Base-by-base conservation (phyloP, 352 stramenopile genomes). In the Globisporangium nodosum region DNA sequence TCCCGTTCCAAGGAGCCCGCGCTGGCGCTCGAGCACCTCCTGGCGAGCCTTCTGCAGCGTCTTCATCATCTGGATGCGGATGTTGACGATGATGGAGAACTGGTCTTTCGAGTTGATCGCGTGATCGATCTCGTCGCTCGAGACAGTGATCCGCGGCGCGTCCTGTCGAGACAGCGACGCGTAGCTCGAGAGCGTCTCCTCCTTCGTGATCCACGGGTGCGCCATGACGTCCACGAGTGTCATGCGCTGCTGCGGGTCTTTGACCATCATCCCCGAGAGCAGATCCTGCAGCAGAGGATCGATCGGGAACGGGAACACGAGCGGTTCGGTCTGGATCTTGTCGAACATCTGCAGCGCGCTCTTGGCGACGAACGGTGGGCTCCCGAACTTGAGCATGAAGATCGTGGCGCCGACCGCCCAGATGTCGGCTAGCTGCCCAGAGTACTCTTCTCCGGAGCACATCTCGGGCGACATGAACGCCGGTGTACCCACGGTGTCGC, bases 401-500 rank as follows among this genome's bases (percentile, higher is more conserved):
- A 94, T 63, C 11, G 84, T 95, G 1, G 81, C 88, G 16, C 92
- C 90, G 1, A 97, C 74, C 0, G 92, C 90, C 88, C 91, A 98
- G 35, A 97, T 81, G 63, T 98, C 92, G 0, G 88, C 92, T 7
- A 96, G 61, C 39, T 95, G 86, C 5, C 90, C 92, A 0, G 79
- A 90, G 59, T 90, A 87, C 24, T 88, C 83, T n/a, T 87, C 77
- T 0, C 74, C 83, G 0, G 80, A 86, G 61, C 88, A 97, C 72
- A 97, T 94, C 66, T 98, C 92, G 3, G 92, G 92, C 0, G 88
- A 90, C 88, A 97, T 96, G 59, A 97, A 97, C 4, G 90, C 89
- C 12, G 90, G 90, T 0, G 91, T 98, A 2, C 92, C 92, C 1
- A 74, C 87, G 7, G 86, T 91, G 49, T 90, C 83, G 13, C 67